Conservation (phyloP, 306 rosid genomes). For the Datisca glomerata region DNA sequence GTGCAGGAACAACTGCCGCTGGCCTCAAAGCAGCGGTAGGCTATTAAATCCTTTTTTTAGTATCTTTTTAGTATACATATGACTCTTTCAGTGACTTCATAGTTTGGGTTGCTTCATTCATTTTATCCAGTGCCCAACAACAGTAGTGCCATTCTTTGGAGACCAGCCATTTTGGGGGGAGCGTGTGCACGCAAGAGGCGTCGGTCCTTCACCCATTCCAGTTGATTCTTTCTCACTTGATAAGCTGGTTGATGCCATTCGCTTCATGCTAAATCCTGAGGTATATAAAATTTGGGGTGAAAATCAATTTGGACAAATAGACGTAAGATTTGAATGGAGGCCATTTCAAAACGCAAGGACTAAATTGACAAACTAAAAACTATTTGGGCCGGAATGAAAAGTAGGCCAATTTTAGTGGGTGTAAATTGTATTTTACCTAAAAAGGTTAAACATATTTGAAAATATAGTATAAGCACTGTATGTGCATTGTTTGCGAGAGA, state of each 20-base stretch:
- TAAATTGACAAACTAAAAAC: too few relatives aligned
- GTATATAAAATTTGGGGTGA: too few relatives aligned
- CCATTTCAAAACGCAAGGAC: too few relatives aligned
- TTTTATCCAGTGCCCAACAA: slow-evolving; percentile 67
- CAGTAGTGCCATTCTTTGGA: slow-evolving; percentile 86
- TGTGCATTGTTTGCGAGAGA: too few relatives aligned
- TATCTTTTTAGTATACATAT: not conserved
- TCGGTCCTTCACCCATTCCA: slow-evolving; percentile 87
- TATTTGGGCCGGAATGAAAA: too few relatives aligned
- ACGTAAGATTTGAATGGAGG: too few relatives aligned
- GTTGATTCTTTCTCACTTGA: slow-evolving; percentile 49
- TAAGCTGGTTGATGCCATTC: slow-evolving; percentile 62
- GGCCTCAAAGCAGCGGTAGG: slow-evolving; percentile 91
- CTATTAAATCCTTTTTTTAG: not conserved
- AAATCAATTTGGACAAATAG: too few relatives aligned
- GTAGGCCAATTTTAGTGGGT: too few relatives aligned
- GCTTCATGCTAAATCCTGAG: slow-evolving; percentile 71
- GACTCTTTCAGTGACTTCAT: not conserved
- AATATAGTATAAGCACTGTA: too few relatives aligned
- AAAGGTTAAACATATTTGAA: too few relatives aligned
- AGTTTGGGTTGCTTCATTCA: slow-evolving; percentile 9
- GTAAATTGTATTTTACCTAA: too few relatives aligned
- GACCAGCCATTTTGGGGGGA: slow-evolving; percentile 98
- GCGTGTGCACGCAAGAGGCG: slow-evolving; percentile 71
- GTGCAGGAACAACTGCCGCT: slow-evolving; percentile 97